A percentile compares a stretch with the other conserved stretches of the same genome.
Evolutionary conservation across 345 rosid species (phyloP).

Genomic region (Aquilaria malaccensis): DNA sequence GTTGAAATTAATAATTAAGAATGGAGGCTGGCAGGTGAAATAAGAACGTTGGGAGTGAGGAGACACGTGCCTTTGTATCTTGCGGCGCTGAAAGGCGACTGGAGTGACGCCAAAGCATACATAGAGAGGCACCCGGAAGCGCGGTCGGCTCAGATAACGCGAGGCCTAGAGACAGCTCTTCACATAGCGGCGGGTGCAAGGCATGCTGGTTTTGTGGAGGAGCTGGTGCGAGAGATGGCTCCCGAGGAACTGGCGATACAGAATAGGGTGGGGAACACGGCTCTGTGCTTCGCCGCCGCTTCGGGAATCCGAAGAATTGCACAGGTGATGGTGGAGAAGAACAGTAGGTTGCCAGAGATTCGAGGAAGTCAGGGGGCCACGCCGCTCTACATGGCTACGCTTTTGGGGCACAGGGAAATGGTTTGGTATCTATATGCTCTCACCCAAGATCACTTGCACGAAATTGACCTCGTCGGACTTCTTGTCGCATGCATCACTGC

Average conservation of each 20-base stretch:
- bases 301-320: conserved; percentile 30
- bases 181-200: conserved; percentile 40
- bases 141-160: conserved; percentile 18
- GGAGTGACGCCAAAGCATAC: conserved; percentile 30
- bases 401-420: conserved; percentile 29
- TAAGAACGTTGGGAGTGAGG: too few relatives aligned
- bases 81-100: conserved; percentile 34
- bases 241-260: conserved; percentile 15
- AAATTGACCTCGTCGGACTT: conserved; percentile 21
- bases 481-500: conserved; percentile 23
- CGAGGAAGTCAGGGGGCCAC: conserved; percentile 26
- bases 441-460: conserved; percentile 18
- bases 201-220: conserved; percentile 23
- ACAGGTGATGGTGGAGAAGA: conserved; percentile 27
- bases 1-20: too few relatives aligned
- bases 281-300: conserved; percentile 29
- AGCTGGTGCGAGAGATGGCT: conserved; percentile 19
- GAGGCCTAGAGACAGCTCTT: conserved; percentile 26
- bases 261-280: conserved; percentile 23
- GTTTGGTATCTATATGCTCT: conserved; percentile 27
- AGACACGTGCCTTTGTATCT: conserved; percentile 13
- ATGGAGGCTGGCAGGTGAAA: too few relatives aligned
- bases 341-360: conserved; percentile 18
- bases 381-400: conserved; percentile 33
- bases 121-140: conserved; percentile 18